Base-by-base conservation (phyloP, 176 grass and related monocot species). In the Oryza meridionalis region DNA sequence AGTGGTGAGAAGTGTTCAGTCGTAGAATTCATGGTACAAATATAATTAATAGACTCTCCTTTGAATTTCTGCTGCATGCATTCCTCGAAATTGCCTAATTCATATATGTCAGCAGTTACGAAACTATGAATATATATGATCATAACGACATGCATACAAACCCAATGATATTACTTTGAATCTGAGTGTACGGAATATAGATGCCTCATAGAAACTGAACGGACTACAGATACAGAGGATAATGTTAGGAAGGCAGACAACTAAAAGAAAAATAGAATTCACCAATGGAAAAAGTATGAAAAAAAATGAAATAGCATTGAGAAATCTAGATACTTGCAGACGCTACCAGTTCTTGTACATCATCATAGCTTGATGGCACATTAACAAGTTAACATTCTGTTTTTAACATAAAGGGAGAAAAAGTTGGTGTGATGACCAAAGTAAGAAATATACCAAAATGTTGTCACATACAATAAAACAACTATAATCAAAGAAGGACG, bases 371-470 rank as follows among this genome's bases (percentile, higher is more conserved):
- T 31, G 25, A 74, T 32, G 26, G 25, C 46, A 74, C 51, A 49
- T 51, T 32, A 26, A 42, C 40, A 42, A 42, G 40, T 42, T 9
- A 43, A 31, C 45, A 74, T 74, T 74, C 25, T 51, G 29, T 31
- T 29, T 46, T 74, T 17, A 51, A 74, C 71, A 50, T 2, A 51
- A 9, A 51, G 9, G 29, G 10, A 31, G 32, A 51, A 37, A 51
- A 29, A 2, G 15, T 50, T 74, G 13, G 43, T 74, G 17, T 16
- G 17, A 74, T 51, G 6, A 51, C 72, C 72, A 74, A 10, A 17
- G 45, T 24, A 17, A 66, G 29, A 35, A 6, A 76, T 77, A 76
- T 67, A 82, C 2, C 65, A 58, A 77, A 82, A 66, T 82, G 72
- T 7, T 67, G 21, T 77, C 17, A 66, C 51, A 27, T 32, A 46